Evolutionary conservation across 805 yeast genomes (phyloP).

Genomic region (Saccharomycopsis olivae): DNA sequence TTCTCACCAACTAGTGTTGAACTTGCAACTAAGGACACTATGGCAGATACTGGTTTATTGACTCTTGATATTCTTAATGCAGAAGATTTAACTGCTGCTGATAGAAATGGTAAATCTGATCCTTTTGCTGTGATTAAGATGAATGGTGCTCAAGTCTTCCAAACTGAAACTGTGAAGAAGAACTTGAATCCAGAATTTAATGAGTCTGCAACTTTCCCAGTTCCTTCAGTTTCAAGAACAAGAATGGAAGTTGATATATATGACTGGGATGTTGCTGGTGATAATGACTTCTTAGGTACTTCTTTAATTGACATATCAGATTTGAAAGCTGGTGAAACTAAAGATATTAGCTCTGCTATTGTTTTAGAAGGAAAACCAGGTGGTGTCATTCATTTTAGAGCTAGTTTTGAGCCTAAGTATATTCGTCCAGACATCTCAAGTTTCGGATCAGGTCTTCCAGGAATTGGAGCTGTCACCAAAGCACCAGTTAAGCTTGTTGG

Average conservation of each 20-base stretch:
- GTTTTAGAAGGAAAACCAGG: conserved; percentile 31
- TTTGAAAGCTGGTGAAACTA: conserved; percentile 32
- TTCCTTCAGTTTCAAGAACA: conserved; percentile 53
- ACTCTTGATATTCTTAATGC: conserved; percentile 49
- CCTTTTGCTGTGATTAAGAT: conserved; percentile 47
- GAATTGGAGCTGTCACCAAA: conserved; percentile 28
- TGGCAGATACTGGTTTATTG: conserved; percentile 58
- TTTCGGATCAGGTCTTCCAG: conserved; percentile 34
- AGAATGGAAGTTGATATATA: conserved; percentile 38
- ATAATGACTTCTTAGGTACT: conserved; percentile 49
- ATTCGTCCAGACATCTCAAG: conserved; percentile 48
- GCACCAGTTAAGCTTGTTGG: conserved; percentile 32
- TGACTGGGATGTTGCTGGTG: conserved; percentile 77
- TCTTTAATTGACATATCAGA: conserved; percentile 38
- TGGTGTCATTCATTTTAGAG: conserved; percentile 47
- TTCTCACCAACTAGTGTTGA: conserved; percentile 48
- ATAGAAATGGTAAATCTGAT: conserved; percentile 69
- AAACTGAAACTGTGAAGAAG: conserved; percentile 52
- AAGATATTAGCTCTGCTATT: conserved; percentile 38
- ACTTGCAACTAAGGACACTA: conserved; percentile 48
- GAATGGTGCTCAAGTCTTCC: conserved; percentile 44
- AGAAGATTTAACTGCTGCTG: conserved; percentile 44
- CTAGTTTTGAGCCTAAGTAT: conserved; percentile 53
- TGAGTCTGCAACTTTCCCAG: conserved; percentile 47
- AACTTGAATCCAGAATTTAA: conserved; percentile 71